These are phyloP conservation scores for Aspergillus pseudoterreus DNA, from an alignment of 2,329 filamentous ascomycete species.

Conservation along the genomic window DNA sequence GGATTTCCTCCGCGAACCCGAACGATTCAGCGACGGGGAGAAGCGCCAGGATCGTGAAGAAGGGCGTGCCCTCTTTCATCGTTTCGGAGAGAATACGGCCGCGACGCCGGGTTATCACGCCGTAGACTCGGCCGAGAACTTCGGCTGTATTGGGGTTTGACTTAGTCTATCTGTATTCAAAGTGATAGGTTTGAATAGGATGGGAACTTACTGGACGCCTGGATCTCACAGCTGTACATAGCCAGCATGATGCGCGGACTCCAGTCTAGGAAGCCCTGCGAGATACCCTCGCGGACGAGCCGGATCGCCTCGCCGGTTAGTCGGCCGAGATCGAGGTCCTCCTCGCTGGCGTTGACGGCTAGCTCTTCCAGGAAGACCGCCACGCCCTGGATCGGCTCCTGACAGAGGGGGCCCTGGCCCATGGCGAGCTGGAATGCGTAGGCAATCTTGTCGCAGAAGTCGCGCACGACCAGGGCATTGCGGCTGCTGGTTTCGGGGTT, in stretches of 20 bases:
- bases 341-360: conserved; percentile 54
- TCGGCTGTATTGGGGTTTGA: conserved; percentile 56
- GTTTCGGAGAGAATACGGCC: conserved; percentile 85
- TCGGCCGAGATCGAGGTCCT: conserved; percentile 62
- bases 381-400: conserved; percentile 88
- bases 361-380: conserved; percentile 87
- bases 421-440: conserved; percentile 94
- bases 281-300: conserved; percentile 77
- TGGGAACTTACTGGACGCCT: conserved; percentile 69
- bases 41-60: conserved; percentile 87
- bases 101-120: conserved; percentile 90
- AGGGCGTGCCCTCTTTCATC: conserved; percentile 92
- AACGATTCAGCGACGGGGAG: conserved; percentile 94
- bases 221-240: conserved; percentile 98
- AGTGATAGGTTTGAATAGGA: neutral
- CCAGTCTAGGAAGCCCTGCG: conserved; percentile 89
- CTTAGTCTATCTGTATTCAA: conserved; percentile 7
- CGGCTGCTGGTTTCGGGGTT: conserved; percentile 21
- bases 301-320: conserved; percentile 93
- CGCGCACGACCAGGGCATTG: conserved; percentile 46
- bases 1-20: conserved; percentile 93
- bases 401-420: conserved; percentile 82
- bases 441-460: conserved; percentile 83
- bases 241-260: conserved; percentile 89
- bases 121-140: conserved; percentile 91